Conservation (phyloP, 2,329 filamentous ascomycete genomes). For the Trichoderma brevicompactum region DNA sequence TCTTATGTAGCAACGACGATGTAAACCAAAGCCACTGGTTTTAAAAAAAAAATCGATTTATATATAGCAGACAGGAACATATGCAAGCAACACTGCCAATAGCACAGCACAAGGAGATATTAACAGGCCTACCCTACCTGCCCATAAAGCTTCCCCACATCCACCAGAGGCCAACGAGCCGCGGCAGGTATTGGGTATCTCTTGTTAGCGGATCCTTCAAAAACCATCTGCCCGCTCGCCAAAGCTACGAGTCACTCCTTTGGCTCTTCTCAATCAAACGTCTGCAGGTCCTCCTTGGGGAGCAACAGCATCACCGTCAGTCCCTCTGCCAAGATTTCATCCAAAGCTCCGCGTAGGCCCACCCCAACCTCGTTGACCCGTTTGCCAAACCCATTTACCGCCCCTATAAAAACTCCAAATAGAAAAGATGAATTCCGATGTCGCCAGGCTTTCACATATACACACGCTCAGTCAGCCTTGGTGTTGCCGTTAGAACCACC, state of each 20-base stretch:
- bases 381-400: slow-evolving; percentile 17
- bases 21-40: not conserved
- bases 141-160: not conserved
- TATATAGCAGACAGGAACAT: not conserved
- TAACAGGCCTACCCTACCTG: not conserved
- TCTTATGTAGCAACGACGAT: slow-evolving; percentile 5
- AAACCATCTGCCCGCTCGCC: not conserved
- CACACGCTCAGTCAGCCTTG: slow-evolving; percentile 41
- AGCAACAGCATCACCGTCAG: not conserved
- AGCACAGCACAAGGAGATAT: slow-evolving; percentile 2
- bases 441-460: not conserved
- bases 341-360: not conserved
- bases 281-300: not conserved
- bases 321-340: not conserved
- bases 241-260: not conserved
- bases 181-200: not conserved
- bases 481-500: slow-evolving; percentile 46
- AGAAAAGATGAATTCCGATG: slow-evolving; percentile 22
- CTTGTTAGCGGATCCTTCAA: not conserved
- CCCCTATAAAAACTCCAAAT: slow-evolving; percentile 25
- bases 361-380: slow-evolving; percentile 3
- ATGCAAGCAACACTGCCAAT: not conserved
- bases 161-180: slow-evolving; percentile 5
- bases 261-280: not conserved
- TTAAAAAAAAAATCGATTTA: not conserved